Evolutionary conservation across 768 basidiomycete genomes (phyloP), one percentile per base, ranked within the genome.

Genomic region (Lepiota brunneoincarnata): DNA sequence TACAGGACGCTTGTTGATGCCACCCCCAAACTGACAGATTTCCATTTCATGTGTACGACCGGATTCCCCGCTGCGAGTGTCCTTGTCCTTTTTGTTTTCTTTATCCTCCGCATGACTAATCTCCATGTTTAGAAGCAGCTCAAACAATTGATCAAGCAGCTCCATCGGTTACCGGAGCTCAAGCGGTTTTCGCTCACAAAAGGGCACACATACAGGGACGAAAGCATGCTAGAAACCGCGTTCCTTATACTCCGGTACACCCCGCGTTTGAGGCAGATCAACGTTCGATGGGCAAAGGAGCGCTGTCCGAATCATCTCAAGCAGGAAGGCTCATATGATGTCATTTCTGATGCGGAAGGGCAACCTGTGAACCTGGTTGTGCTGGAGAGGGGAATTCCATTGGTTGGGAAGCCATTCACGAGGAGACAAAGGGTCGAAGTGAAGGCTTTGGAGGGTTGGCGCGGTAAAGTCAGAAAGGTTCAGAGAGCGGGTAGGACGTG

Each of bases 31-130:
- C 62, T 79, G 35, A 75, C 73, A 18, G 77, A 79, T 56, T 67
- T 79, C 24, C 77, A 79, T 61, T 77, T 77, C 46, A 78, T 79
- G 77, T 78, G 76, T 57, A 79, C 78, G 4, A 78, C 76, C 1
- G 60, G 70, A 9, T 77, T 78, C 61, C 70, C 73, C 7, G 63
- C 63, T 48, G 76, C 75, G 51, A 41, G 73, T 69, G 7, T 3
- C 42, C 50, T 23, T n/a, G n/a, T n/a, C n/a, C 28, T 42, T 43
- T 45, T 10, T n/a, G n/a, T n/a, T 49, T 46, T 34, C 42, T 47
- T 39, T 15, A 17, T 51, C 7, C 0, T 14, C 14, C 17, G 36
- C 6, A 5, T 44, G 17, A 23, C 49, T 21, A 18, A 49, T 20
- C 14, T 59, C n/a, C 15, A 6, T 39, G 40, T 28, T 3, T 44